These are phyloP conservation scores for Lichtheimia ornata DNA, from an alignment of 371 early-diverging fungal species.

Conservation along the genomic window DNA sequence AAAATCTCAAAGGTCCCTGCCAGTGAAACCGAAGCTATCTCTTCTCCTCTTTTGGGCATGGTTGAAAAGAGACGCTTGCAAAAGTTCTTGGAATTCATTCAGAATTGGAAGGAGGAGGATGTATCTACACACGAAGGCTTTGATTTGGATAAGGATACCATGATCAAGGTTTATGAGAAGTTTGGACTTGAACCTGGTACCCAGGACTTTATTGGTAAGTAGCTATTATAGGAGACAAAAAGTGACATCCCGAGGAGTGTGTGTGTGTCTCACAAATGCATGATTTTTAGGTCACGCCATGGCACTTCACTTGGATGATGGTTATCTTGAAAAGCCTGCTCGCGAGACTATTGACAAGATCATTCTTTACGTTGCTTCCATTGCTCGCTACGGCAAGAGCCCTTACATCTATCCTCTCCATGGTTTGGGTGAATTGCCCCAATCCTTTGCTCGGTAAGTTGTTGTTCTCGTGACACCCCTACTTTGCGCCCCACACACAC, in stretches of 20 bases:
- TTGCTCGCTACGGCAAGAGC: constrained; percentile 95
- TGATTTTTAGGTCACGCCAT: constrained; percentile 84
- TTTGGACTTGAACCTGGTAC: constrained; percentile 94
- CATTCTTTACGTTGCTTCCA: constrained; percentile 91
- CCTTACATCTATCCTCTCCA: constrained; percentile 99
- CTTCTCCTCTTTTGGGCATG: constrained; percentile 88
- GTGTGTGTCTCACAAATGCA: background rate
- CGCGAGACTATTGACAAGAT: constrained; percentile 94
- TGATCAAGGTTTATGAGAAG: constrained; percentile 88
- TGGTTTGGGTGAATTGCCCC: constrained; percentile 99
- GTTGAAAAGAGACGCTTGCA: constrained; percentile 95
- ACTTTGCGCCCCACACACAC: constrained; percentile 6
- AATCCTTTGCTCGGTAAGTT: constrained; percentile 94
- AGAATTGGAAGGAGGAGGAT: constrained; percentile 81
- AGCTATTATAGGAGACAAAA: constrained; percentile 7
- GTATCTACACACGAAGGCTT: constrained; percentile 83
- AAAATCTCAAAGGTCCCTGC: constrained; percentile 96
- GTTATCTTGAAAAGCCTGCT: constrained; percentile 87
- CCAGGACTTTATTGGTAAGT: constrained; percentile 89
- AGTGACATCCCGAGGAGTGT: background rate
- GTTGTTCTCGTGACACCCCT: constrained; percentile 9
- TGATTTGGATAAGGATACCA: constrained; percentile 75
- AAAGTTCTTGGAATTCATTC: constrained; percentile 97
- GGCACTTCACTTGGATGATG: constrained; percentile 96
- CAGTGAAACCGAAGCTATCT: constrained; percentile 87